Conservation (phyloP, 2,329 filamentous ascomycete species). For the Penicillium sp. region DNA sequence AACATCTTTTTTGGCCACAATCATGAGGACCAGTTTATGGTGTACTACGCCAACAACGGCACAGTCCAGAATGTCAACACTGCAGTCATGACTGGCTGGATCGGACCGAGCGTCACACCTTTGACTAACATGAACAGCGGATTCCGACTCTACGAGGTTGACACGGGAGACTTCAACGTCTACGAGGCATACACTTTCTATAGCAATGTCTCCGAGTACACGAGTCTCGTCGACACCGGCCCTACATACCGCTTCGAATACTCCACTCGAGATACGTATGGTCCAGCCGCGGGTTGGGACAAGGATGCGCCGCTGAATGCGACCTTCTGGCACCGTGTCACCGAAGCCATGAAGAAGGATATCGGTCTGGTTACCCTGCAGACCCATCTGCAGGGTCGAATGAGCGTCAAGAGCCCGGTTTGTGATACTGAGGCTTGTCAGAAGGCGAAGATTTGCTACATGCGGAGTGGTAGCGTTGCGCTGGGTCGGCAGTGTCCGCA, state of each 20-base stretch:
- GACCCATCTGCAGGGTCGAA: slow-evolving; percentile 57
- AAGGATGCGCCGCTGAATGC: slow-evolving; percentile 56
- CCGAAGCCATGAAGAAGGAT: slow-evolving; percentile 59
- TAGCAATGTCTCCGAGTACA: slow-evolving; percentile 53
- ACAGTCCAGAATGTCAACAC: slow-evolving; percentile 45
- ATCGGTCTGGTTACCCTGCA: slow-evolving; percentile 52
- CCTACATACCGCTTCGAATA: slow-evolving; percentile 56
- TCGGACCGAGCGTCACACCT: slow-evolving; percentile 55
- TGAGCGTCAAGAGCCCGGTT: slow-evolving; percentile 52
- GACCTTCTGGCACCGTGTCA: slow-evolving; percentile 62
- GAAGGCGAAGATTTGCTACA: slow-evolving; percentile 61
- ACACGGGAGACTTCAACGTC: slow-evolving; percentile 56
- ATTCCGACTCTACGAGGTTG: slow-evolving; percentile 58
- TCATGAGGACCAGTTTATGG: slow-evolving; percentile 57
- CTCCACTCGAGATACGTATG: slow-evolving; percentile 55
- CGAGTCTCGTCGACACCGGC: slow-evolving; percentile 43
- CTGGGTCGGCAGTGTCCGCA: slow-evolving; percentile 56
- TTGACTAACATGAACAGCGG: slow-evolving; percentile 58
- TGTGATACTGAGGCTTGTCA: slow-evolving; percentile 56
- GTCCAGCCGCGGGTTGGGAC: slow-evolving; percentile 49
- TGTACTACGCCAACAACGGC: slow-evolving; percentile 58
- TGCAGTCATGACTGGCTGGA: slow-evolving; percentile 55
- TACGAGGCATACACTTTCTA: slow-evolving; percentile 58
- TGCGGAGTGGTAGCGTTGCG: slow-evolving; percentile 57
- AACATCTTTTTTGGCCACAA: slow-evolving; percentile 59